Percentiles rank a stretch among this genome's conserved stretches.
phyloP scores from a whole-genome alignment of 2,329 filamentous ascomycete genomes.

The Clonostachys solani region DNA sequence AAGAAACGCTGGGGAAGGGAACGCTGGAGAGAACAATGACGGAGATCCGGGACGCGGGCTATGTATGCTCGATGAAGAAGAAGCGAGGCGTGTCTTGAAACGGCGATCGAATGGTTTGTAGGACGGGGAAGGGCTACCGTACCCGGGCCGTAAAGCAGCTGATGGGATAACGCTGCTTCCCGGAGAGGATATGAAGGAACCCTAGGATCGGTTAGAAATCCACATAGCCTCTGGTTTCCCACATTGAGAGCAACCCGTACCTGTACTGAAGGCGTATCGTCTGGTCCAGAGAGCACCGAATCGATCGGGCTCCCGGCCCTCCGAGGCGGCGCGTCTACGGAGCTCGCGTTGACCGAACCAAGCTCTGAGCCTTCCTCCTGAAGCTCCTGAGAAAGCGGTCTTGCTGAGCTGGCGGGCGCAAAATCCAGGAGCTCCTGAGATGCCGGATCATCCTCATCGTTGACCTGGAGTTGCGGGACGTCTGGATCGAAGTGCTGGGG shows the following conservation, averaged over 20 bases:
- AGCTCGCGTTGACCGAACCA: conserved; percentile 42
- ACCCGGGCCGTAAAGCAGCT: conserved; percentile 59
- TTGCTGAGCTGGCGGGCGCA: neutral
- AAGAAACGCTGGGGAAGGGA: conserved; percentile 71
- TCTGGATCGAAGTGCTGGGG: conserved; percentile 1
- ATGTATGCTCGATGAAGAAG: conserved; percentile 33
- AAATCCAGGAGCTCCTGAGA: conserved; percentile 21
- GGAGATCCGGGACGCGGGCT: conserved; percentile 73
- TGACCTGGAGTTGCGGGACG: conserved; percentile 3
- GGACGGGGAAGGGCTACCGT: conserved; percentile 71
- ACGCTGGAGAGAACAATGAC: conserved; percentile 57
- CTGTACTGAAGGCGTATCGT: conserved; percentile 81
- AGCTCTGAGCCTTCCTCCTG: conserved; percentile 44
- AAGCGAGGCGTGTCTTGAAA: conserved; percentile 81
- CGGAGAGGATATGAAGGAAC: conserved; percentile 60
- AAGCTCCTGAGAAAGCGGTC: neutral
- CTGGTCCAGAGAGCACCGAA: conserved; percentile 69
- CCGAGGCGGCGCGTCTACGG: conserved; percentile 43
- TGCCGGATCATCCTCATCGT: neutral
- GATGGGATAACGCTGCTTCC: conserved; percentile 71
- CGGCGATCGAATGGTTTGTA: conserved; percentile 92
- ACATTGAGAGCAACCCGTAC: conserved; percentile 36
- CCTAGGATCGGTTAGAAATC: conserved; percentile 35
- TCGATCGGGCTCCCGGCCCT: conserved; percentile 63
- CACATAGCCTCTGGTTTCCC: neutral